Evolutionary conservation across 805 yeast species (phyloP), one percentile per base, ranked within the genome.

Genomic region (Sporopachydermia lactativora): DNA sequence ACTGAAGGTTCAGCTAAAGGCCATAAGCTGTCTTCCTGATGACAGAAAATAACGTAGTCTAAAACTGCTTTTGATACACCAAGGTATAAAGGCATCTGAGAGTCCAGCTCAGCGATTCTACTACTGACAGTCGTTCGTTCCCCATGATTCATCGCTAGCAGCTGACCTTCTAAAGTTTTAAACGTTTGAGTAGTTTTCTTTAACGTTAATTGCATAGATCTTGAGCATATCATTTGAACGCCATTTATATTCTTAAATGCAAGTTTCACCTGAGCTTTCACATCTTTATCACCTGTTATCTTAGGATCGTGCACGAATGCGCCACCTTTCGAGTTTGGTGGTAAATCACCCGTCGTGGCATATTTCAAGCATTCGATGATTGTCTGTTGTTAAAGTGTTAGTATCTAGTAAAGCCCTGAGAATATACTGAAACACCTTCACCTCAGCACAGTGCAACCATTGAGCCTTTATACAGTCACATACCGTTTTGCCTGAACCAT

Each of bases 1-100:
- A 71, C 71, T 2, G 94, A 69, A 1, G 98, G 94, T 58, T 92
- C 99, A 1, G 58, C 49, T 38, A 92, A 65, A 1, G 99, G 99
- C 99, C 99, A 92, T 18, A 85, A 59, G 50, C 89, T 78, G 45
- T 92, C 99, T 52, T 92, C 99, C 57, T 92, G 99, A 53, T 92
- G 99, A 53, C 98, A 89, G 59, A 92, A 92, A 1, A 89, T 78
- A 35, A 92, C 98, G 55, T 85, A 84, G 48, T 89, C 95, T 40
- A 92, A 61, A 41, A 92, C 75, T 0, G 97, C 82, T 43, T 75
- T 73, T 0, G 95, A 81, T 1, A 88, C 95, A 4, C 98, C 99
- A 42, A 92, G 64, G 46, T 76, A 77, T 17, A 70, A 66, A 1
- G 97, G 96, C 34, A 92, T 77, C 42, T 80, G 80, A 3, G 68